phyloP scores from a whole-genome alignment of 345 rosid species.

The Alliaria petiolata region DNA sequence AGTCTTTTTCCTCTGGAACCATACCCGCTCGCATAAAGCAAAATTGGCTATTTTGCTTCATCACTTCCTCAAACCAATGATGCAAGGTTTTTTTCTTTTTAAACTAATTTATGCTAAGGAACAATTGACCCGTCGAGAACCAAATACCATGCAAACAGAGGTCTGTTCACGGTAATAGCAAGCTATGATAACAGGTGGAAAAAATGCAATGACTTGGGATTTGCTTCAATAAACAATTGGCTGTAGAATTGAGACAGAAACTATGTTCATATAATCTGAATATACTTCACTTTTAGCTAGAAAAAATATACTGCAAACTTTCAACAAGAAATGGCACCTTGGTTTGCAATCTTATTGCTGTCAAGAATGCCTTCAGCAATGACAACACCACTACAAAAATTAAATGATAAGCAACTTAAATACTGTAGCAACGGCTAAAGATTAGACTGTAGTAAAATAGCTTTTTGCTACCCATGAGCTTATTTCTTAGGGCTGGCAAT shows the following conservation, averaged over 20 bases:
- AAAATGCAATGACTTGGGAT: not conserved
- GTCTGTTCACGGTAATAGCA: not conserved
- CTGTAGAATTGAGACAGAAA: not conserved
- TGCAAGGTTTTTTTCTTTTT: not conserved
- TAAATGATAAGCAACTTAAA: conserved; percentile 12
- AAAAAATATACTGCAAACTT: not conserved
- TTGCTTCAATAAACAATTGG: not conserved
- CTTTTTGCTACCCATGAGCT: not conserved
- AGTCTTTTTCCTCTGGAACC: too few relatives aligned
- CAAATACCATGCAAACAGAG: not conserved
- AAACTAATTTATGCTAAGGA: not conserved
- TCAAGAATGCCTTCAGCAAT: conserved; percentile 87
- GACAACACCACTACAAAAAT: conserved; percentile 83
- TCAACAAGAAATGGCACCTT: conserved; percentile 38
- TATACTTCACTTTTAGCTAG: not conserved
- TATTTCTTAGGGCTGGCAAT: not conserved
- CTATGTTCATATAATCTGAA: not conserved
- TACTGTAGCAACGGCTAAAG: not conserved
- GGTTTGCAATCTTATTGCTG: conserved; percentile 42
- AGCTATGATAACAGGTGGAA: not conserved
- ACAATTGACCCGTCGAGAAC: not conserved
- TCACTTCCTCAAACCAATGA: not conserved
- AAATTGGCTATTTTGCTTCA: not conserved
- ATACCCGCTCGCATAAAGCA: too few relatives aligned
- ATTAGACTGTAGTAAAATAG: not conserved